A percentile compares a stretch with the other conserved stretches of the same genome.
Evolutionary conservation across 331 rosid genomes (phyloP).

Genomic region (Malus hybrid): DNA sequence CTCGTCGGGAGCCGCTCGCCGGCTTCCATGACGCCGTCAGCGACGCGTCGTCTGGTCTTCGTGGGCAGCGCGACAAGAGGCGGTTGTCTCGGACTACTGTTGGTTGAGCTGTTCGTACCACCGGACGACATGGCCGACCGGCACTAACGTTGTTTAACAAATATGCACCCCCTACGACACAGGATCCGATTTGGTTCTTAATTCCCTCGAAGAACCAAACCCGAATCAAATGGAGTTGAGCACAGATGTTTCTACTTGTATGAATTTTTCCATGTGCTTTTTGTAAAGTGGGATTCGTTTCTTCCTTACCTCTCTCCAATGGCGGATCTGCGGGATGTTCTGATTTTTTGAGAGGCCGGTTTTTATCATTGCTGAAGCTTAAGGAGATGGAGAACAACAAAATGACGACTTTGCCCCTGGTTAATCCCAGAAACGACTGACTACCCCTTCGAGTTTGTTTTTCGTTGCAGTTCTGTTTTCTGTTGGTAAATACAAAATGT

Average conservation of each 20-base stretch:
- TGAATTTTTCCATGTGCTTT: neutral
- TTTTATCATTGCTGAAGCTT: neutral
- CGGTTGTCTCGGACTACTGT: constrained; percentile 40
- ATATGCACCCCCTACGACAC: neutral
- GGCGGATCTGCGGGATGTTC: neutral
- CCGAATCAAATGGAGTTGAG: neutral
- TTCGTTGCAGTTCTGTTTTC: neutral
- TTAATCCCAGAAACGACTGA: neutral
- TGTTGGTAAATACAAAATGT: neutral
- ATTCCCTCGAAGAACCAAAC: neutral
- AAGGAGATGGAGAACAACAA: neutral
- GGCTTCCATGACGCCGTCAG: constrained; percentile 52
- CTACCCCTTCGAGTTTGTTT: neutral
- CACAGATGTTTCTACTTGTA: too few species aligned
- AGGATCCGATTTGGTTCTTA: neutral
- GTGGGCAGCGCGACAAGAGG: constrained; percentile 39
- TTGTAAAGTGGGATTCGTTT: neutral
- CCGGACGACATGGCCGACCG: constrained; percentile 66
- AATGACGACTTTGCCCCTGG: neutral
- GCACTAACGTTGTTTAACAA: neutral
- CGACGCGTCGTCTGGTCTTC: constrained; percentile 74
- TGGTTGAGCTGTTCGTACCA: constrained; percentile 36
- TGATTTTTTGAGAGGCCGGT: neutral
- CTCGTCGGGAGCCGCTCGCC: constrained; percentile 13
- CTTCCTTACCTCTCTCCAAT: neutral